phyloP scores from a whole-genome alignment of 345 rosid genomes.

The Euphorbia lathyris region DNA sequence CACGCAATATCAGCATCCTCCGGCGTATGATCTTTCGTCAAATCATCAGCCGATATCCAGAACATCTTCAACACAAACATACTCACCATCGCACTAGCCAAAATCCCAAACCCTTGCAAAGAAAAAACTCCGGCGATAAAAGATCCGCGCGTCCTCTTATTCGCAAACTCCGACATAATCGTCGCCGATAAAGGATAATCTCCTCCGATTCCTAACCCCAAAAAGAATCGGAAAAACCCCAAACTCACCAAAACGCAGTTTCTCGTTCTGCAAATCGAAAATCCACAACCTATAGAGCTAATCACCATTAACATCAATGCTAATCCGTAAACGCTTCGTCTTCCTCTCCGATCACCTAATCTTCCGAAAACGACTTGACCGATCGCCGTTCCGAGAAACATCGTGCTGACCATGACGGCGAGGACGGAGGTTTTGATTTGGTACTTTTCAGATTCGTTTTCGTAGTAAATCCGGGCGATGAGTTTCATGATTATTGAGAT shows the following conservation, averaged over 20 bases:
- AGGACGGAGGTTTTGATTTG: constrained; percentile 16
- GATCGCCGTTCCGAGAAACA: constrained; percentile 54
- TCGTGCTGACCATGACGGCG: constrained; percentile 39
- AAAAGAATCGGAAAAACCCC: constrained; percentile 55
- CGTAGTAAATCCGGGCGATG: constrained; percentile 47
- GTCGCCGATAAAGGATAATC: constrained; percentile 80
- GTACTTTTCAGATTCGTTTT: background rate
- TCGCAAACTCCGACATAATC: constrained; percentile 81
- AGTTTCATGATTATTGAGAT: constrained; percentile 44
- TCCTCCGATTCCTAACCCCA: constrained; percentile 75
- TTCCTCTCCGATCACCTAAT: constrained; percentile 57
- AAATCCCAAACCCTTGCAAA: constrained; percentile 72
- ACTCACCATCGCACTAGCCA: constrained; percentile 50
- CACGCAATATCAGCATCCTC: constrained; percentile 55
- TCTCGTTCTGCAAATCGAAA: constrained; percentile 53
- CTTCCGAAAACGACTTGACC: constrained; percentile 64
- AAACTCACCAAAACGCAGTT: constrained; percentile 54
- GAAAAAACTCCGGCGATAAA: constrained; percentile 72
- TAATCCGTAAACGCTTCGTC: constrained; percentile 59
- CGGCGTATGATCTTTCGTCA: constrained; percentile 28
- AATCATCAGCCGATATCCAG: constrained; percentile 9
- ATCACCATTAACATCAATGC: constrained; percentile 52
- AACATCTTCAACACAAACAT: constrained; percentile 45
- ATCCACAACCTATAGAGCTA: constrained; percentile 59
- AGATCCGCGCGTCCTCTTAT: constrained; percentile 65